These are phyloP conservation scores for Xylaria venustula DNA, from an alignment of 495 filamentous ascomycete species.

Conservation along the genomic window DNA sequence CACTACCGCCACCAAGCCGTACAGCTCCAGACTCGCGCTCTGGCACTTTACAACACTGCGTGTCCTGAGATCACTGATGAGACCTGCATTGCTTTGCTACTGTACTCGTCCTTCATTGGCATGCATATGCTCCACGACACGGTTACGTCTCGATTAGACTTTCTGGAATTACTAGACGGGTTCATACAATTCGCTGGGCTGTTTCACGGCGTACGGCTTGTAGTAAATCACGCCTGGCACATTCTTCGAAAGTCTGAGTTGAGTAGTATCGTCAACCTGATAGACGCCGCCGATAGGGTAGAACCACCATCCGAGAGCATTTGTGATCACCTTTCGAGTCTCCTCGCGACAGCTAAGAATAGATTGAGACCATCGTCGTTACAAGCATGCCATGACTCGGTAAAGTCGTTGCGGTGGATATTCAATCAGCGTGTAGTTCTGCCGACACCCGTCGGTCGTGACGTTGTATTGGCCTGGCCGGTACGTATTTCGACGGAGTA, in stretches of 20 bases:
- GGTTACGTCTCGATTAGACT: constrained; percentile 28
- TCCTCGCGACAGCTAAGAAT: no score
- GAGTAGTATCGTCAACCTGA: no score
- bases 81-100: constrained; percentile 42
- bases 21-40: constrained; percentile 41
- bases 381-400: no score
- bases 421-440: no score
- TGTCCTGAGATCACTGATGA: constrained; percentile 24
- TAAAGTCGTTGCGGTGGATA: no score
- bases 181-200: constrained; percentile 43
- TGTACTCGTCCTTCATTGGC: constrained; percentile 50
- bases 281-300: no score
- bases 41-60: constrained; percentile 33
- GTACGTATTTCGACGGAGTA: background rate
- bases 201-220: constrained; percentile 41
- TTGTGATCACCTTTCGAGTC: no score
- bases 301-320: no score
- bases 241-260: background rate
- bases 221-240: constrained; percentile 31
- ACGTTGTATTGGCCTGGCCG: background rate
- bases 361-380: no score
- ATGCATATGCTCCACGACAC: constrained; percentile 49
- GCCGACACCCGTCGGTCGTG: background rate
- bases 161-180: constrained; percentile 36
- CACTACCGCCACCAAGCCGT: constrained; percentile 37